These are phyloP conservation scores for Setaria italica DNA, from an alignment of 202 grass and related monocot genomes.

Conservation along the genomic window DNA sequence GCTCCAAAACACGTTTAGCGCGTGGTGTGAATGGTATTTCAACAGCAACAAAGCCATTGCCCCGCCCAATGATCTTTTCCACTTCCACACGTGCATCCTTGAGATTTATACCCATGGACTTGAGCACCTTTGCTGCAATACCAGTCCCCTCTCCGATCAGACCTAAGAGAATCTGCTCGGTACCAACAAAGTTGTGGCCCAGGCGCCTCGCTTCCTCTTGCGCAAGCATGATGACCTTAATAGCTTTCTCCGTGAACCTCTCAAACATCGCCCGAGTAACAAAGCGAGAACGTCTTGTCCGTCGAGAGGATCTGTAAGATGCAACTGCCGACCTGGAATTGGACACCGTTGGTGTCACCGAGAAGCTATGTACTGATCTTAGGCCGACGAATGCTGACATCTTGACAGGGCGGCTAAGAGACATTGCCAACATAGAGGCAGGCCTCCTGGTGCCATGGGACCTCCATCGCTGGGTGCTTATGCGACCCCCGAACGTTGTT, in stretches of 20 bases:
- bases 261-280: constrained; percentile 68
- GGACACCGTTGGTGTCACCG: constrained; percentile 15
- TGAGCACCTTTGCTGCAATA: constrained; percentile 92
- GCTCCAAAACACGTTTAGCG: constrained; percentile 87
- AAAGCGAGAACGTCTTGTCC: constrained; percentile 42
- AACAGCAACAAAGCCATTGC: constrained; percentile 91
- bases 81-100: constrained; percentile 95
- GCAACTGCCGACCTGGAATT: constrained; percentile 51
- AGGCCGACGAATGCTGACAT: constrained; percentile 60
- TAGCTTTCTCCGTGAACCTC: constrained; percentile 80
- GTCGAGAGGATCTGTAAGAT: constrained; percentile 51
- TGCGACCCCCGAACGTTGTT: constrained; percentile 36
- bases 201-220: constrained; percentile 92
- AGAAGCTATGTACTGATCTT: constrained; percentile 61
- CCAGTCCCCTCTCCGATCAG: constrained; percentile 90
- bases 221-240: constrained; percentile 88
- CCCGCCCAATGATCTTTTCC: constrained; percentile 88
- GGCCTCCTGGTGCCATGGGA: constrained; percentile 56
- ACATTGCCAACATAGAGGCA: constrained; percentile 51
- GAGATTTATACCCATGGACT: constrained; percentile 97
- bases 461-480: constrained; percentile 32
- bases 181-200: constrained; percentile 91
- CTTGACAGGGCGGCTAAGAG: constrained; percentile 51
- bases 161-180: constrained; percentile 87
- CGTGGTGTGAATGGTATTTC: constrained; percentile 94